These are phyloP conservation scores for Candida morakotiae DNA, from an alignment of 805 yeast species.

Conservation along the genomic window DNA sequence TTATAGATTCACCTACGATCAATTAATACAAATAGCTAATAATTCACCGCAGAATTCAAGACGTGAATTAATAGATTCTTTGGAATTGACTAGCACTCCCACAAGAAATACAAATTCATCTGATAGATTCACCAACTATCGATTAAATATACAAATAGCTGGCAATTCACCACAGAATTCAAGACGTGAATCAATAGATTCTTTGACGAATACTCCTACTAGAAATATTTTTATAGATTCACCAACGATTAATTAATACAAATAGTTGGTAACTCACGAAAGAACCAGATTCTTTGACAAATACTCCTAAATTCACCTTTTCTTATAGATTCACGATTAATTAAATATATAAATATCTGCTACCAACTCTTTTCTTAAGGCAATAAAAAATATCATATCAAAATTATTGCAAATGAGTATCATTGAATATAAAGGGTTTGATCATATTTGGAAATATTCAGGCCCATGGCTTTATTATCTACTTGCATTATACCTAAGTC, in stretches of 20 bases:
- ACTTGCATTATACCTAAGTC: constrained; percentile 39
- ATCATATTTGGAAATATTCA: constrained; percentile 16
- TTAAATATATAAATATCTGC: too few relatives aligned
- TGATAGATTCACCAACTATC: too few relatives aligned
- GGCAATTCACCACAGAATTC: background rate
- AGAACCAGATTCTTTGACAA: too few relatives aligned
- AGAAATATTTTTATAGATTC: constrained; percentile 14
- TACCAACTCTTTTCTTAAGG: constrained; percentile 9
- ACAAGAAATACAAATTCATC: too few relatives aligned
- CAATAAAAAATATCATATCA: too few relatives aligned
- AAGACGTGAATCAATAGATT: background rate
- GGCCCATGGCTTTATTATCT: constrained; percentile 44
- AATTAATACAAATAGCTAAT: background rate
- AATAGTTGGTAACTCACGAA: too few relatives aligned
- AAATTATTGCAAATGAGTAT: too few relatives aligned
- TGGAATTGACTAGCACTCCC: too few relatives aligned
- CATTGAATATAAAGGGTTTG: constrained; percentile 12
- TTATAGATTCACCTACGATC: background rate
- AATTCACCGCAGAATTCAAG: too few relatives aligned
- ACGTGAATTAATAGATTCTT: too few relatives aligned
- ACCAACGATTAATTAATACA: background rate
- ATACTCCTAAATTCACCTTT: too few relatives aligned
- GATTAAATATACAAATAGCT: too few relatives aligned
- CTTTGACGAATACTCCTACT: constrained; percentile 9
- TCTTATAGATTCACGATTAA: background rate